Evolutionary conservation across 176 grass and related monocot species (phyloP).

Genomic region (Triticum dicoccoides): DNA sequence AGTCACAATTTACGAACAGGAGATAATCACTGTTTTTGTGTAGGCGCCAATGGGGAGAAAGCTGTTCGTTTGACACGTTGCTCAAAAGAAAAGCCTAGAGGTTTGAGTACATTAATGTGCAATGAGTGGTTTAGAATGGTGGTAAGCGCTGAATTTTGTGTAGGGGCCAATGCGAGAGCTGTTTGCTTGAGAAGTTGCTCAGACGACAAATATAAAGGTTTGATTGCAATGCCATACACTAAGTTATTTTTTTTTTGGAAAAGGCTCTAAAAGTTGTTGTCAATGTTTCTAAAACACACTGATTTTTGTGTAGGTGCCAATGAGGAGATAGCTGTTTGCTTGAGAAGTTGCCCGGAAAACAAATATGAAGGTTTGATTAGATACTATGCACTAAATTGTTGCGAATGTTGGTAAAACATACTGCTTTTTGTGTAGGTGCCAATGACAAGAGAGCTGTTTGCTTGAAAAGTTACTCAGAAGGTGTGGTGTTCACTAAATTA

Average conservation of each 20-base stretch:
- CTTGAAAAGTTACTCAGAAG: not conserved
- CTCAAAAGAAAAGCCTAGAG: not conserved
- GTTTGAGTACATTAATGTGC: not conserved
- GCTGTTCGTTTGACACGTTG: not conserved
- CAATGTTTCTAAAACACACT: not conserved
- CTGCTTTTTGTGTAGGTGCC: not conserved
- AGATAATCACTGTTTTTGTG: not conserved
- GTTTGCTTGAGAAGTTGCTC: not conserved
- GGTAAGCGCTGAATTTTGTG: not conserved
- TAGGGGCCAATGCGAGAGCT: not conserved
- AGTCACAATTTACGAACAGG: not conserved
- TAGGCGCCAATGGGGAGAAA: not conserved
- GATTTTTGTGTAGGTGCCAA: conserved; percentile 1
- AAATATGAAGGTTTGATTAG: not conserved
- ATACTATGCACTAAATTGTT: not conserved
- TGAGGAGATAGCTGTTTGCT: not conserved
- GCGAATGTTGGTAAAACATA: not conserved
- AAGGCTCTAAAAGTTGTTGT: not conserved
- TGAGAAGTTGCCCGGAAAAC: not conserved
- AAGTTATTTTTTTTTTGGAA: not conserved
- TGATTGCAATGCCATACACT: not conserved
- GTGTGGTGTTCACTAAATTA: not conserved
- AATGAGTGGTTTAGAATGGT: not conserved
- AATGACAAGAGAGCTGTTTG: not conserved
- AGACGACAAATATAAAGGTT: not conserved